Evolutionary conservation across 192 early-diverging fungal genomes (phyloP), one percentile per base, ranked within the genome.

Genomic region (Lunasporangiospora selenospora): DNA sequence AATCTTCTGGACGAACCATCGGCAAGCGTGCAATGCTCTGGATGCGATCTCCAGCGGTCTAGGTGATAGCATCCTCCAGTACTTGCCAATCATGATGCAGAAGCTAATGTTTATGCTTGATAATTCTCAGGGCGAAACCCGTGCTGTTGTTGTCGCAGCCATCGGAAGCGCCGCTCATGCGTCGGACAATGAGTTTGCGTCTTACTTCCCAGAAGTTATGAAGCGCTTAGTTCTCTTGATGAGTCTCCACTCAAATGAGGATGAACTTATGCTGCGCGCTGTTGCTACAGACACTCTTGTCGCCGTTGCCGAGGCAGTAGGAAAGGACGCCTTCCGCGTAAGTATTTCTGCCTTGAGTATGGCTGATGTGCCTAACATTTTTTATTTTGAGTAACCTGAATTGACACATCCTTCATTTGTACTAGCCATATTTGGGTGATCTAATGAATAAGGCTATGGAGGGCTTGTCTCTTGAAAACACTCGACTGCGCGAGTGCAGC

Each of bases 81-180:
- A 97, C 45, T 81, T 96, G 26, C 90, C 90, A 19, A 81, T 82
- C 48, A 61, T 97, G 16, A 93, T 95, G 90, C 83, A 91, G 59
- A 92, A 88, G 62, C 78, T 97, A 32, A 67, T 93, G 11, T 76
- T 82, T 36, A 81, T 96, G 56, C 80, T 94, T 60, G 92, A 93
- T 42, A 75, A 83, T 33, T 87, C 80, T 15, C 65, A 81, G 30
- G 80, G 75, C 30, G 88, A 92, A 56, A 85, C 93, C 42, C 89
- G 89, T 65, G 88, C 87, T 12, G 86, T 89, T 31, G 92, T 92
- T 23, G 83, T 89, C 23, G 91, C 89, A 19, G 93, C 93, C 19
- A 89, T 97, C 49, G 95, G 95, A 15, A 93, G 91, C 52, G 92
- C 92, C 15, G 95, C 95, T n/a, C 89, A 94, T 78, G 88, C 94